Evolutionary conservation across 768 basidiomycete genomes (phyloP).

Genomic region (Leccinum variicolor): DNA sequence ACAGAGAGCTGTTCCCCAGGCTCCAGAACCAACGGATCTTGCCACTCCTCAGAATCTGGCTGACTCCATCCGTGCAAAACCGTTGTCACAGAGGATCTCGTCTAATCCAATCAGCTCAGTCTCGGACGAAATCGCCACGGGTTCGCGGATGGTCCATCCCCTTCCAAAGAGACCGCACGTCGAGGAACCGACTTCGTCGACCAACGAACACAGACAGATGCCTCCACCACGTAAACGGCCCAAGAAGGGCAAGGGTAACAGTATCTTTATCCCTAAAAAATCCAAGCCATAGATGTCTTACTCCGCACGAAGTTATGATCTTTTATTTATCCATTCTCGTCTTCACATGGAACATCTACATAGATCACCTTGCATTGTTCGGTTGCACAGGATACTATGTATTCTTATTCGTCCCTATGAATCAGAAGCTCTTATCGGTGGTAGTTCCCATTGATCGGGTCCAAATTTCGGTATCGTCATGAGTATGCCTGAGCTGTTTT

Average conservation of each 20-base stretch:
- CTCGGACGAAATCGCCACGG: background rate
- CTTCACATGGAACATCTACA: background rate
- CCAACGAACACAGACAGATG: conserved; percentile 22
- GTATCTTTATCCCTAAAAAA: conserved; percentile 66
- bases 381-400: conserved; percentile 10
- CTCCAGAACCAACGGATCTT: conserved; percentile 32
- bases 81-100: conserved; percentile 12
- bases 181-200: conserved; percentile 16
- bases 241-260: conserved; percentile 31
- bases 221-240: conserved; percentile 29
- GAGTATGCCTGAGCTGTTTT: conserved; percentile 60
- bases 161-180: conserved; percentile 20
- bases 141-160: background rate
- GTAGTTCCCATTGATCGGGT: conserved; percentile 83
- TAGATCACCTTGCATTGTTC: conserved; percentile 9
- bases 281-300: conserved; percentile 26
- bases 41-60: conserved; percentile 37
- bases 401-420: conserved; percentile 18
- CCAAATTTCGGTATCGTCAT: conserved; percentile 86
- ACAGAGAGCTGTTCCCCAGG: conserved; percentile 15
- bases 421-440: conserved; percentile 41
- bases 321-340: background rate
- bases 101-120: background rate
- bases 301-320: background rate
- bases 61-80: conserved; percentile 27